Evolutionary conservation across 768 basidiomycete genomes (phyloP).

Genomic region (Leccinellum luteum): DNA sequence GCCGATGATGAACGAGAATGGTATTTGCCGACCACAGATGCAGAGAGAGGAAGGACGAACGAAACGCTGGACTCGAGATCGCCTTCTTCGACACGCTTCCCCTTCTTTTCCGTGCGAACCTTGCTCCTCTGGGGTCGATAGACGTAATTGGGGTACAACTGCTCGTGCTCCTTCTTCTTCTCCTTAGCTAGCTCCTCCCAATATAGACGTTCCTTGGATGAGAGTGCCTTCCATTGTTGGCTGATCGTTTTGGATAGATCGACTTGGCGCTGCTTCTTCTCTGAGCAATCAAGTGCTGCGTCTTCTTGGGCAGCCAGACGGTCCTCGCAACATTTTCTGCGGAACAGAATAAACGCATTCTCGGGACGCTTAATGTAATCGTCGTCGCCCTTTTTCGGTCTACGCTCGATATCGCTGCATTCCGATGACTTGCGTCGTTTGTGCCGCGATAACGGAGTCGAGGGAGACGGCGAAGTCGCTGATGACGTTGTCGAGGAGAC

Average conservation of each 20-base stretch:
- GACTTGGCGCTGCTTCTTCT: slow-evolving; percentile 73
- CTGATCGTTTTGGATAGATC: slow-evolving; percentile 82
- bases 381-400: slow-evolving; percentile 64
- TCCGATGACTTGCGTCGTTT: slow-evolving; percentile 52
- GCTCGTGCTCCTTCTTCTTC: slow-evolving; percentile 77
- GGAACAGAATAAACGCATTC: slow-evolving; percentile 84
- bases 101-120: slow-evolving; percentile 47
- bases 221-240: slow-evolving; percentile 73
- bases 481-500: slow-evolving; percentile 38
- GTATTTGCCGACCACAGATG: slow-evolving; percentile 41
- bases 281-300: slow-evolving; percentile 34
- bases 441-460: slow-evolving; percentile 30
- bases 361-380: slow-evolving; percentile 83
- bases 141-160: slow-evolving; percentile 72
- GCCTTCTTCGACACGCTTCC: slow-evolving; percentile 37
- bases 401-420: slow-evolving; percentile 48
- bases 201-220: slow-evolving; percentile 61
- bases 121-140: slow-evolving; percentile 70
- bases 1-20: slow-evolving; percentile 49
- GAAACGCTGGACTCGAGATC: slow-evolving; percentile 55
- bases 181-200: slow-evolving; percentile 79
- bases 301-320: slow-evolving; percentile 56
- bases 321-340: slow-evolving; percentile 74
- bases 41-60: slow-evolving; percentile 38
- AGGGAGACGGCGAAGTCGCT: slow-evolving; percentile 5